phyloP scores from a whole-genome alignment of 805 yeast species.

The Yueomyces sp. region DNA sequence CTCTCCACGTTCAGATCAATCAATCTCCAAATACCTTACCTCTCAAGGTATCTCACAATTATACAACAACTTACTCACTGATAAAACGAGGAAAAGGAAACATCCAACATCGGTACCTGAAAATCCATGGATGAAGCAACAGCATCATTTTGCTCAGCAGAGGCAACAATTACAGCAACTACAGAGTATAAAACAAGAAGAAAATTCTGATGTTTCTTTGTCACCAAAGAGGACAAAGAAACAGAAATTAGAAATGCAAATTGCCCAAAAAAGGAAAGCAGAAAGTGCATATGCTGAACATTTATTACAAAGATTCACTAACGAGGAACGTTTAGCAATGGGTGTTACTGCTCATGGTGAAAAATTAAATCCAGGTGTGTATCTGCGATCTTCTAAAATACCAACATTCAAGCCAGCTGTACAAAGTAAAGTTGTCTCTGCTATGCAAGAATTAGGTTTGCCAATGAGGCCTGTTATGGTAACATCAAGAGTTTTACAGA shows the following conservation, averaged over 20 bases:
- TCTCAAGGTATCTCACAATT: conserved; percentile 85
- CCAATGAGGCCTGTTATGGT: conserved; percentile 82
- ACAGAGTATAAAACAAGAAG: conserved; percentile 1
- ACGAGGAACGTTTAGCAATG: conserved; percentile 70
- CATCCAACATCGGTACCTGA: conserved; percentile 28
- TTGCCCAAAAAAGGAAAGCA: conserved; percentile 17
- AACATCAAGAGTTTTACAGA: conserved; percentile 60
- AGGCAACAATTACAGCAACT: conserved; percentile 22
- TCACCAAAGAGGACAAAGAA: conserved; percentile 19
- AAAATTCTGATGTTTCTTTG: conserved; percentile 1
- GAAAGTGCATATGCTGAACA: conserved; percentile 25
- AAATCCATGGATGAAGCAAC: conserved; percentile 32
- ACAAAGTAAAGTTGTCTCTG: conserved; percentile 45
- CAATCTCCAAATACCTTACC: conserved; percentile 62
- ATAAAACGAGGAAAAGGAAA: conserved; percentile 43
- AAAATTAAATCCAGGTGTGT: conserved; percentile 63
- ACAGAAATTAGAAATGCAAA: conserved; percentile 21
- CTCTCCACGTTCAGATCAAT: conserved; percentile 70
- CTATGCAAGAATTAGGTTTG: conserved; percentile 65
- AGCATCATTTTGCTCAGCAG: conserved; percentile 28
- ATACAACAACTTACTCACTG: conserved; percentile 64
- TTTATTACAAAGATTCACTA: conserved; percentile 33
- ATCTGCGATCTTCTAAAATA: conserved; percentile 64
- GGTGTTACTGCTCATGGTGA: conserved; percentile 76
- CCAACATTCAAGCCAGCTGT: conserved; percentile 67